phyloP scores from a whole-genome alignment of 805 yeast genomes.

The Candida hispaniensis region DNA sequence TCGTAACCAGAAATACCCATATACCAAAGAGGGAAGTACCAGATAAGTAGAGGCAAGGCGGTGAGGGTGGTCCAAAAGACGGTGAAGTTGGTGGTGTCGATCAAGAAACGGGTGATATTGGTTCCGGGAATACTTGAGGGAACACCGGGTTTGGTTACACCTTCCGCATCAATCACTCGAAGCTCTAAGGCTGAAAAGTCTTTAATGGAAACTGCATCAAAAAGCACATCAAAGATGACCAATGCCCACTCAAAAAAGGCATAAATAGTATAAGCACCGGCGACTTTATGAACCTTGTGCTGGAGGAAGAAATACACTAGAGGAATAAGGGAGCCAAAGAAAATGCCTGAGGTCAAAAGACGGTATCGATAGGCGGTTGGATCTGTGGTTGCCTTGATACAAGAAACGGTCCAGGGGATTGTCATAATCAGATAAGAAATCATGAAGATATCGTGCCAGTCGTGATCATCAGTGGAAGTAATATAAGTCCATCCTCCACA shows the following conservation, averaged over 20 bases:
- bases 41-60: conserved; percentile 71
- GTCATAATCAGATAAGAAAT: conserved; percentile 79
- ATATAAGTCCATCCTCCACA: conserved; percentile 99
- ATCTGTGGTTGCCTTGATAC: conserved; percentile 44
- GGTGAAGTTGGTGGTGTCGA: conserved; percentile 47
- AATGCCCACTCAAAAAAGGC: conserved; percentile 93
- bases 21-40: conserved; percentile 97
- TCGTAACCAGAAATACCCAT: conserved; percentile 98
- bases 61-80: conserved; percentile 80
- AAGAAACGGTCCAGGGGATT: conserved; percentile 75
- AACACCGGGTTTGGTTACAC: conserved; percentile 2
- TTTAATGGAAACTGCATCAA: conserved; percentile 65
- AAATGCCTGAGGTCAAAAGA: conserved; percentile 43
- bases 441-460: conserved; percentile 93
- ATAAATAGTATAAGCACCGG: conserved; percentile 94
- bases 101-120: conserved; percentile 25
- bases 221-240: conserved; percentile 70
- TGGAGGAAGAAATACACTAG: conserved; percentile 81
- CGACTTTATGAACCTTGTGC: conserved; percentile 73
- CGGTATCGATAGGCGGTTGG: conserved; percentile 39
- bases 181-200: conserved; percentile 63
- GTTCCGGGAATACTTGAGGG: conserved; percentile 23
- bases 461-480: conserved; percentile 95
- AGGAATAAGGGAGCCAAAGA: conserved; percentile 69
- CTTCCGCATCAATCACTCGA: conserved; percentile 25